A percentile compares a stretch with the other conserved stretches of the same genome.
Conservation (phyloP, 2,329 filamentous ascomycete genomes). For the Trichoderma atroviride region DNA sequence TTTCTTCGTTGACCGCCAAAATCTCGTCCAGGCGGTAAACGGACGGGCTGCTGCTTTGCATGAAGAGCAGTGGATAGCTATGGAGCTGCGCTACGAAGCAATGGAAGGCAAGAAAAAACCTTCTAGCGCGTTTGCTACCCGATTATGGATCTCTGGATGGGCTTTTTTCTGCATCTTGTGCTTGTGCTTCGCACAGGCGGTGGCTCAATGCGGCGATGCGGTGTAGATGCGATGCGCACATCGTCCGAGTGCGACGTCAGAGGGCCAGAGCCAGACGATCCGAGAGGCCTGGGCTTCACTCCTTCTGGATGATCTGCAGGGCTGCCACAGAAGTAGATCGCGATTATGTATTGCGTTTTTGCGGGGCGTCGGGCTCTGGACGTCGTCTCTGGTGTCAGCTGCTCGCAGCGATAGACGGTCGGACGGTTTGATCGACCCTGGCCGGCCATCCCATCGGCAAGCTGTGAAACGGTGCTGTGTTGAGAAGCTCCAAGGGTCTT, state of each 20-base stretch:
- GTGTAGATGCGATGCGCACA: not conserved
- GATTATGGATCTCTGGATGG: not conserved
- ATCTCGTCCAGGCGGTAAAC: conserved; percentile 23
- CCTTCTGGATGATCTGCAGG: conserved; percentile 24
- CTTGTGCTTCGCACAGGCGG: not conserved
- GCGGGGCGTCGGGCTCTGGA: conserved; percentile 7
- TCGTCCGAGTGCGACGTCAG: conserved; percentile 25
- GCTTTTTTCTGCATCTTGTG: not conserved
- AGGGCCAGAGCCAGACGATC: not conserved
- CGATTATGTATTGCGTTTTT: conserved; percentile 10
- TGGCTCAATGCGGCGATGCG: conserved; percentile 15
- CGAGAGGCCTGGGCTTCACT: conserved; percentile 11
- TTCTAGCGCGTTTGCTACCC: conserved; percentile 11
- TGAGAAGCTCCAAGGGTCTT: not conserved
- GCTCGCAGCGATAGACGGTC: not conserved
- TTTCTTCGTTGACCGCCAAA: conserved; percentile 24
- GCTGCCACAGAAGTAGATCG: conserved; percentile 26
- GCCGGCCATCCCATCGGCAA: not conserved
- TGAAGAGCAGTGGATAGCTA: conserved; percentile 16
- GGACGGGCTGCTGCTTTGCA: conserved; percentile 8
- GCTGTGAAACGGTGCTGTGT: not conserved
- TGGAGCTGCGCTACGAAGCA: conserved; percentile 7
- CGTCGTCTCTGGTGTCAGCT: conserved; percentile 13
- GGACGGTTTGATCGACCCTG: conserved; percentile 15
- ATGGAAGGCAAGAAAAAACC: conserved; percentile 6